A percentile compares a stretch with the other conserved stretches of the same genome.
These are phyloP conservation scores for Trypanosoma platydactyli DNA, from an alignment of 208 protist genomes.

Conservation along the genomic window DNA sequence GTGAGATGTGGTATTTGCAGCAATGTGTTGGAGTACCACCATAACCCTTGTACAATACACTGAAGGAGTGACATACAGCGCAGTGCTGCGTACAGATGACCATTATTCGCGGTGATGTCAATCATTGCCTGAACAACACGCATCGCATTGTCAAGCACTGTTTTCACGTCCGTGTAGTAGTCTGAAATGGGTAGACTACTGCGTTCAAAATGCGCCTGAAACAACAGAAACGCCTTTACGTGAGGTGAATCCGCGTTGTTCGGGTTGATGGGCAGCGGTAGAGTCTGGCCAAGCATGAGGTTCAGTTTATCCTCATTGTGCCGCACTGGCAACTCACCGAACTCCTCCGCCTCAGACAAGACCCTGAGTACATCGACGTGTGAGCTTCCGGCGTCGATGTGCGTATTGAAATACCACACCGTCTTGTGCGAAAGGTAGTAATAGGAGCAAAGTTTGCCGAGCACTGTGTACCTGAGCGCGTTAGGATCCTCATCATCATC, in stretches of 20 bases:
- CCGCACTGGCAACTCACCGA: conserved; percentile 95
- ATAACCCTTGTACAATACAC: conserved; percentile 94
- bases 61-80: conserved; percentile 93
- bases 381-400: conserved; percentile 56
- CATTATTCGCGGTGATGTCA: conserved; percentile 94
- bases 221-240: conserved; percentile 96
- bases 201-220: conserved; percentile 97
- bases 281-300: conserved; percentile 61
- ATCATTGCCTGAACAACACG: conserved; percentile 96
- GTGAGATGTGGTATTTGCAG: conserved; percentile 88
- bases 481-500: conserved; percentile 38
- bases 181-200: conserved; percentile 95
- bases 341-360: conserved; percentile 95
- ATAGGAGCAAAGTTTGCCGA: conserved; percentile 97
- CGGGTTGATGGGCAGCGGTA: conserved; percentile 74
- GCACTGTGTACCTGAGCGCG: conserved; percentile 80
- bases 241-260: conserved; percentile 89
- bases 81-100: conserved; percentile 88
- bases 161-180: conserved; percentile 98
- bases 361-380: conserved; percentile 80
- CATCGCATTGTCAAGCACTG: conserved; percentile 97
- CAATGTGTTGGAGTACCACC: conserved; percentile 82
- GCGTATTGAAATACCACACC: conserved; percentile 87
- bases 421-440: conserved; percentile 98
- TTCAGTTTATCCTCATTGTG: conserved; percentile 99